These are phyloP conservation scores for Lentinula guzmanii DNA, from an alignment of 768 basidiomycete genomes.

Conservation along the genomic window DNA sequence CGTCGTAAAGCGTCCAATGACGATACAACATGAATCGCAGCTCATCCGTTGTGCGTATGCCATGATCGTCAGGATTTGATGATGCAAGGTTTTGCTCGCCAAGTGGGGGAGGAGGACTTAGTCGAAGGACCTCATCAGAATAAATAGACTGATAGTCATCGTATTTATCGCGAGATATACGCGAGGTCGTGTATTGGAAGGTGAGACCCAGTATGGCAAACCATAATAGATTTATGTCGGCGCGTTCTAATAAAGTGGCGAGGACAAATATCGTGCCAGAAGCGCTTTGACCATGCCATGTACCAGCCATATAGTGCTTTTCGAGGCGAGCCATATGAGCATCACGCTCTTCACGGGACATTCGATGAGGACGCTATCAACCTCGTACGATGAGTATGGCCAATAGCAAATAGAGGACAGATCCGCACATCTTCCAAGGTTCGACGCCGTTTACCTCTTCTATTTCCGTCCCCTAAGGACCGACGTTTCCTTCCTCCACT, in stretches of 20 bases:
- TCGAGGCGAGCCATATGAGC: slow-evolving; percentile 59
- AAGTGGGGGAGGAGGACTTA: slow-evolving; percentile 61
- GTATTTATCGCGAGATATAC: slow-evolving; percentile 83
- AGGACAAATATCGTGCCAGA: slow-evolving; percentile 86
- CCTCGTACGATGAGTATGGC: slow-evolving; percentile 3
- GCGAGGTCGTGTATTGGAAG: slow-evolving; percentile 82
- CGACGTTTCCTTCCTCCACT: slow-evolving; percentile 44
- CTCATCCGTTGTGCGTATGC: slow-evolving; percentile 81
- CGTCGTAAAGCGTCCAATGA: slow-evolving; percentile 97
- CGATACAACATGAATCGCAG: slow-evolving; percentile 91
- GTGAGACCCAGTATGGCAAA: slow-evolving; percentile 93
- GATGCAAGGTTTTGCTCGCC: slow-evolving; percentile 40
- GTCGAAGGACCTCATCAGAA: slow-evolving; percentile 86
- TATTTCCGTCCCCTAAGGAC: slow-evolving; percentile 31
- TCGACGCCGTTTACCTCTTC: slow-evolving; percentile 53
- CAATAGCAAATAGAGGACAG: slow-evolving; percentile 6
- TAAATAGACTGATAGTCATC: slow-evolving; percentile 77
- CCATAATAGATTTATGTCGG: slow-evolving; percentile 94
- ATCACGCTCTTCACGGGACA: slow-evolving; percentile 67
- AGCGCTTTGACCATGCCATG: slow-evolving; percentile 85
- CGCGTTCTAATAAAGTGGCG: slow-evolving; percentile 84
- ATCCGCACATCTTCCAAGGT: slow-evolving; percentile 37
- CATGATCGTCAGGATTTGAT: slow-evolving; percentile 75
- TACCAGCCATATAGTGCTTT: slow-evolving; percentile 81
- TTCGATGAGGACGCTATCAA: slow-evolving; percentile 41